Evolutionary conservation across 73 alveolate genomes (phyloP).

Genomic region (Symbiodinium natans): DNA sequence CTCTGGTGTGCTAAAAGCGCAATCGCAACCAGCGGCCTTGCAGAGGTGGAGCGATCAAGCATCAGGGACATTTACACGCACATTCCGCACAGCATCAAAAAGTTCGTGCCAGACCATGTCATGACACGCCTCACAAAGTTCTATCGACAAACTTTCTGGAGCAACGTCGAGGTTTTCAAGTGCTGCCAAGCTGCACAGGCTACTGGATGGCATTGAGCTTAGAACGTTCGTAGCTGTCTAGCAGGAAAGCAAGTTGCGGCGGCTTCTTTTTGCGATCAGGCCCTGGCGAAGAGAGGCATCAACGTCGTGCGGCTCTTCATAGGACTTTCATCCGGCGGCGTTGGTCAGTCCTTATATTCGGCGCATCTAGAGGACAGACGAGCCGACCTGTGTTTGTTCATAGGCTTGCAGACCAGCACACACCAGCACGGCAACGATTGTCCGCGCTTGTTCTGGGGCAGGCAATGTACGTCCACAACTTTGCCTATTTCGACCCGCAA

Average conservation of each 20-base stretch:
- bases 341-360: not conserved
- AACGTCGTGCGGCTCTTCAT: not conserved
- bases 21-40: no score
- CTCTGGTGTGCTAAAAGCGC: no score
- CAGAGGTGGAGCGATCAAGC: not conserved
- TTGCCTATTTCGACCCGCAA: slow-evolving; percentile 17
- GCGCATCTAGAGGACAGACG: not conserved
- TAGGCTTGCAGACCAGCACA: no score
- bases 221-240: not conserved
- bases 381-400: no score
- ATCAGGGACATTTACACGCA: not conserved
- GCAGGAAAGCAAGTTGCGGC: no score
- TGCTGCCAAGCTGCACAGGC: not conserved
- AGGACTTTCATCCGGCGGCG: not conserved
- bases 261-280: not conserved
- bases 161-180: not conserved
- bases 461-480: slow-evolving; percentile 17
- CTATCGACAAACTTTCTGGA: not conserved
- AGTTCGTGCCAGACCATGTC: not conserved
- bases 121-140: not conserved
- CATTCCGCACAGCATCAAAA: not conserved
- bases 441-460: no score
- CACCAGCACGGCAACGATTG: no score
- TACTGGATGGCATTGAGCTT: not conserved
- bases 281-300: not conserved